These are phyloP conservation scores for Dactylellina parvicollis DNA, from an alignment of 2,329 filamentous ascomycete genomes.

Conservation along the genomic window DNA sequence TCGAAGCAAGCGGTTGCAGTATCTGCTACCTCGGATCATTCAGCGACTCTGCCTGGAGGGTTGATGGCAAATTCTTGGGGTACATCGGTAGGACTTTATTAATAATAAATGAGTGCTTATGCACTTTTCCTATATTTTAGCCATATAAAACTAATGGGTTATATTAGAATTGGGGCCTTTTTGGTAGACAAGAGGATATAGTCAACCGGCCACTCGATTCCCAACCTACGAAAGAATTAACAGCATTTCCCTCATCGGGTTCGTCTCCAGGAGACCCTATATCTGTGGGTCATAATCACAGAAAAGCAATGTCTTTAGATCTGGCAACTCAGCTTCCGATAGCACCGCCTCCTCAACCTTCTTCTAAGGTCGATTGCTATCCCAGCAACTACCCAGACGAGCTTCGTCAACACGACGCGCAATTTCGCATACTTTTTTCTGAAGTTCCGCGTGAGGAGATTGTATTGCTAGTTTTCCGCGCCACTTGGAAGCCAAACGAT, in stretches of 20 bases:
- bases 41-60: slow-evolving; percentile 24
- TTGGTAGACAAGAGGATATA: slow-evolving; percentile 8
- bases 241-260: slow-evolving; percentile 55
- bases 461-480: slow-evolving; percentile 80
- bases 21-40: slow-evolving; percentile 20
- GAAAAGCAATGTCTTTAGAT: slow-evolving; percentile 69
- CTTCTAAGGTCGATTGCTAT: slow-evolving; percentile 62
- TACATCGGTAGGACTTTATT: slow-evolving; percentile 25
- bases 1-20: slow-evolving; percentile 56
- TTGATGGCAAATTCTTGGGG: slow-evolving; percentile 52
- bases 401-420: slow-evolving; percentile 85
- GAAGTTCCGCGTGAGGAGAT: slow-evolving; percentile 73
- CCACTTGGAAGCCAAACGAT: slow-evolving; percentile 83
- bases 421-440: slow-evolving; percentile 92
- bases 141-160: not conserved
- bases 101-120: not conserved
- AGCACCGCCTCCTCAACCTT: not conserved
- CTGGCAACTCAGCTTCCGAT: slow-evolving; percentile 60
- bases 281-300: slow-evolving; percentile 60
- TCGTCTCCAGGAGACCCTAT: slow-evolving; percentile 58
- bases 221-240: slow-evolving; percentile 56
- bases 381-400: slow-evolving; percentile 82
- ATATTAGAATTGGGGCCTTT: slow-evolving; percentile 39
- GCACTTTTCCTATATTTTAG: not conserved
- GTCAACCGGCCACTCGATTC: slow-evolving; percentile 47